Evolutionary conservation across 2,329 filamentous ascomycete species (phyloP), one percentile per base, ranked within the genome.

Genomic region (Trichoderma sp.): DNA sequence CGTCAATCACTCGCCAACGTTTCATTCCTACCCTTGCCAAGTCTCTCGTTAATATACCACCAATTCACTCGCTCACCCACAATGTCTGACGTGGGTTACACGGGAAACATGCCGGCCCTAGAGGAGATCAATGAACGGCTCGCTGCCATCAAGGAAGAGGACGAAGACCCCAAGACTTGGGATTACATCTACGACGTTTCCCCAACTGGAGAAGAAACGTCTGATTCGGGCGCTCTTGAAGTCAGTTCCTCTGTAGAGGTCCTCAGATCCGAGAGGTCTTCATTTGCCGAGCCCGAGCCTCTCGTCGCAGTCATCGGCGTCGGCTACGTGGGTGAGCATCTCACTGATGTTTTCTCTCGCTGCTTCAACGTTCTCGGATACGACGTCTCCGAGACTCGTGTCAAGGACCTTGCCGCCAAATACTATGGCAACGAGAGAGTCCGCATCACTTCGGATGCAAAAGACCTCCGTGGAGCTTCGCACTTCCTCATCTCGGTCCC

Each of bases 401-500:
- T 82, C 11, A 72, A 74, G 13, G 72, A 79, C 10, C 71, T 85
- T 24, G 66, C 75, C 54, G 63, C 75, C 37, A 72, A 76, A 13
- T 76, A 79, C 61, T 68, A 65, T 4, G 49, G 67, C 16, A 76
- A 74, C 26, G 75, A 72, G 51, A 75, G 74, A 11, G 76, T 79
- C 34, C 74, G 72, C 5, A 79, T 84, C 72, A 83, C 83, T 1
- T 76, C 75, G 21, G 76, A 78, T 32, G 72, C 81, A 8, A 72
- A 71, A 11, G 77, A 81, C 14, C 77, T 86, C 16, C 71, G 75
- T 3, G 70, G 74, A 37, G 85, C 83, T 10, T 85, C 82, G 0
- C 84, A 87, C 73, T 85, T 85, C 65, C 81, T 87, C 46, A 84
- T 87, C 69, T 81, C 84, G 0, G 85, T 87, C 3, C 85, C 85